Conservation (phyloP, 257 asterid genomes). For the Nicotiana noctiflora region DNA sequence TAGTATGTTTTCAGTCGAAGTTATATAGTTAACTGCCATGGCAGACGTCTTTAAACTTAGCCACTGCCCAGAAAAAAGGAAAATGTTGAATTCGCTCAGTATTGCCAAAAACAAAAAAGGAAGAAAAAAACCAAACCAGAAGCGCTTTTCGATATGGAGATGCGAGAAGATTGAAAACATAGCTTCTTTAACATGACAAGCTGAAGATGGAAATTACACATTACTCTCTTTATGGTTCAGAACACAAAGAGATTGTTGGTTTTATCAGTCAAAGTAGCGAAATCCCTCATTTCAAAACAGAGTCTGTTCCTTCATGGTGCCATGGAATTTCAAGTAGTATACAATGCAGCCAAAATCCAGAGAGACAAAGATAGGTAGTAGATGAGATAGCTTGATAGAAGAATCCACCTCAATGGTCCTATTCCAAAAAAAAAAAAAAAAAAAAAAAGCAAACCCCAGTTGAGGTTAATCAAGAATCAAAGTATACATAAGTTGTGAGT, state of each 20-base stretch:
- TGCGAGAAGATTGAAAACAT: neutral
- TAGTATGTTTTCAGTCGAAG: neutral
- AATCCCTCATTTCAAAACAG: neutral
- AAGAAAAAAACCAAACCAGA: neutral
- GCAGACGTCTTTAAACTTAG: too few species aligned
- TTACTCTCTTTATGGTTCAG: neutral
- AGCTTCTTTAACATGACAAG: neutral
- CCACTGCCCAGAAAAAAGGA: neutral
- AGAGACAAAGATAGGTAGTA: conserved; percentile 9
- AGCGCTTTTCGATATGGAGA: neutral
- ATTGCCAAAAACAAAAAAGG: too few species aligned
- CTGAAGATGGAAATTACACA: neutral
- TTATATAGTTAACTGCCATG: too few species aligned
- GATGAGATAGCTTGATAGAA: conserved; percentile 17
- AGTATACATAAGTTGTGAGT: neutral
- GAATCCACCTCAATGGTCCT: conserved; percentile 17
- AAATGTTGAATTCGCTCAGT: neutral
- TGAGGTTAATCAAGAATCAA: neutral
- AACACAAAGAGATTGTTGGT: neutral
- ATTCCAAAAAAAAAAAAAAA: neutral
- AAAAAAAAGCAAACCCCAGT: neutral
- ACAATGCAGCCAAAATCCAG: conserved; percentile 18
- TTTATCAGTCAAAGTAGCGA: neutral
- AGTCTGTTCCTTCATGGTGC: neutral
- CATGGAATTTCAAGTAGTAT: neutral